Evolutionary conservation across 371 early-diverging fungal genomes (phyloP).

Genomic region (Saksenaea oblongispora): DNA sequence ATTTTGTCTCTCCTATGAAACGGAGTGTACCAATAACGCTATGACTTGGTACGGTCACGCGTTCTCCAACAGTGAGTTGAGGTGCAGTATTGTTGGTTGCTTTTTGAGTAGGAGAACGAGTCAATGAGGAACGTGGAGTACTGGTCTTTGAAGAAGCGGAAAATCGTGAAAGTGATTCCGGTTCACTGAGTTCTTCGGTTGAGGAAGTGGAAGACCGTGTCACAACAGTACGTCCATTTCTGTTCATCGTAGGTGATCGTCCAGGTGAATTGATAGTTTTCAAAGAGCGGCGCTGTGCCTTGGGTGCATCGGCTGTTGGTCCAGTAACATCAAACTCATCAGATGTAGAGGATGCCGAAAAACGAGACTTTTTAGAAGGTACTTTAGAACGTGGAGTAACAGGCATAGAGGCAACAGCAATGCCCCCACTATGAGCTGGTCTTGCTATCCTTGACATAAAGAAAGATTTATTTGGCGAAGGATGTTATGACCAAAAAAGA

Average conservation of each 20-base stretch:
- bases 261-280: background rate
- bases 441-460: slow-evolving; percentile 19
- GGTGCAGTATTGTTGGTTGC: background rate
- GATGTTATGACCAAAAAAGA: background rate
- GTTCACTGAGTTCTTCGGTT: slow-evolving; percentile 13
- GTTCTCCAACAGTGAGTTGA: slow-evolving; percentile 43
- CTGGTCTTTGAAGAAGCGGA: slow-evolving; percentile 2
- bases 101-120: slow-evolving; percentile 7
- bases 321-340: slow-evolving; percentile 15
- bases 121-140: slow-evolving; percentile 11
- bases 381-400: background rate
- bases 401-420: background rate
- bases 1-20: slow-evolving; percentile 64
- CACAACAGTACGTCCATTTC: background rate
- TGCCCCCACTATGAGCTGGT: slow-evolving; percentile 9
- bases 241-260: background rate
- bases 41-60: slow-evolving; percentile 61
- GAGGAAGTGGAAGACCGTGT: slow-evolving; percentile 14
- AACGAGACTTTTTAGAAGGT: background rate
- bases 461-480: background rate
- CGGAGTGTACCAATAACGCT: slow-evolving; percentile 63
- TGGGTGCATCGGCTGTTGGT: slow-evolving; percentile 15
- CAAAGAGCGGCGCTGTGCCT: slow-evolving; percentile 16
- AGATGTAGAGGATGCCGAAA: background rate
- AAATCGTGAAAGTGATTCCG: slow-evolving; percentile 12